These are phyloP conservation scores for Phytopythium chamaehyphon DNA, from an alignment of 352 stramenopile genomes.

Conservation along the genomic window DNA sequence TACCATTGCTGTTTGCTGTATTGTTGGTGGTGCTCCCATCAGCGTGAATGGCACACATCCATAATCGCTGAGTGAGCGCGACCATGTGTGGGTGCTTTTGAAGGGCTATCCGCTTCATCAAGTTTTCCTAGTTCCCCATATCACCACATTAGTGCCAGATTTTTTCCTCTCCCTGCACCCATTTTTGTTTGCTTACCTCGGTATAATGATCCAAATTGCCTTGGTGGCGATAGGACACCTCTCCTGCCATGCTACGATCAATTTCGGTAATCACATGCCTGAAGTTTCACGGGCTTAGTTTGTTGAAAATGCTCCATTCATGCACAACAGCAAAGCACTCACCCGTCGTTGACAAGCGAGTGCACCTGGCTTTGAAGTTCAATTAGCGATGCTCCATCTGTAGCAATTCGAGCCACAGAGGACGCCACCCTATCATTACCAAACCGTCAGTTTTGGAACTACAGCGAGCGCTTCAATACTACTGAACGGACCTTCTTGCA, in stretches of 20 bases:
- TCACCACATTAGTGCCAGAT: background rate
- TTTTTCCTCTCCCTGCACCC: background rate
- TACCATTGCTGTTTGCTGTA: background rate
- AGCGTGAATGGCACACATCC: conserved; percentile 37
- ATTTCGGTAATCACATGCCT: conserved; percentile 63
- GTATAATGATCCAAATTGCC: conserved; percentile 76
- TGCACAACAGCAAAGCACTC: too few relatives aligned
- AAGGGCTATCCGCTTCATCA: conserved; percentile 57
- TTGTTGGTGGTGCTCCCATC: conserved; percentile 8
- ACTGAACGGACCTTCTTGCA: background rate
- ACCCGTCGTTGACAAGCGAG: conserved; percentile 58
- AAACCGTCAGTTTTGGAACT: background rate
- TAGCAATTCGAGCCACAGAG: conserved; percentile 33
- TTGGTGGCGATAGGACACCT: conserved; percentile 61
- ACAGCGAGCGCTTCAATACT: too few relatives aligned
- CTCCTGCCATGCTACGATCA: conserved; percentile 9
- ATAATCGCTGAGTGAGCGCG: conserved; percentile 67
- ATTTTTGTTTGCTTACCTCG: conserved; percentile 24
- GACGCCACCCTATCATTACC: background rate
- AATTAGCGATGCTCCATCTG: conserved; percentile 27
- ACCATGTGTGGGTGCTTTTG: conserved; percentile 61
- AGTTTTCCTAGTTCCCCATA: conserved; percentile 59
- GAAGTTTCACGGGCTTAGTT: background rate
- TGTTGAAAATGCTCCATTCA: background rate
- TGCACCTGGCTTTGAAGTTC: conserved; percentile 54